Evolutionary conservation across 108 stramenopile genomes (phyloP), one percentile per base, ranked within the genome.

Genomic region (Cyclotella kingstonii): DNA sequence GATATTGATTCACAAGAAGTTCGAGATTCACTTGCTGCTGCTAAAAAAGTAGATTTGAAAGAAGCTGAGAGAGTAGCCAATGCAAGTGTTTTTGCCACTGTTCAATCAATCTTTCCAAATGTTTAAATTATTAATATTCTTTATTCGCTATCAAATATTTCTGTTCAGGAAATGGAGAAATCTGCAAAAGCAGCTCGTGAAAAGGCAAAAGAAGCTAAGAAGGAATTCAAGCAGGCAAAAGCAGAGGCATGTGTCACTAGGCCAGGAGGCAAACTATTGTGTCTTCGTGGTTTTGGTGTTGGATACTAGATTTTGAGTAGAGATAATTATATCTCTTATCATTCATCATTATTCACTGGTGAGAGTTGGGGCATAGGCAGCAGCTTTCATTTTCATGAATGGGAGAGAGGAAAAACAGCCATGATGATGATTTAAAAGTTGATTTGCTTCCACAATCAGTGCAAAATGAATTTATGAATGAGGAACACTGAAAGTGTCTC

Each of bases 221-320:
- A 86, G 60, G 53, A 63, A 18, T 81, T 84, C 31, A 81, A 76
- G 54, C 66, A 55, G 22, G 84, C 84, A 17, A 93, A 93, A 77
- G 89, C 84, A 74, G 80, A 78, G 31, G 92, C 92, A 4, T 93
- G 92, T 58, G 68, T 55, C 18, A 88, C 86, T 19, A 80, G 88
- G 66, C 70, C 71, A 3, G 92, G 92, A 52, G 92, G 92, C 40
- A 93, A 93, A 65, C 33, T 87, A 15, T 44, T 91, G 9, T 91
- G 90, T 66, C 51, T 91, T 63, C 85, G 88, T 29, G 68, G 76
- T 15, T 71, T 85, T 38, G 76, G 71, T 29, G 51, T 59, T 44
- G 90, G 90, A 54, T 91, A 82, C 56, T 91, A 87, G 66, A n/a
- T n/a, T n/a, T n/a, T n/a, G n/a, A n/a, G n/a, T n/a, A n/a, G n/a